Conservation (phyloP, 768 basidiomycete genomes). For the Lyophyllum shimeji region DNA sequence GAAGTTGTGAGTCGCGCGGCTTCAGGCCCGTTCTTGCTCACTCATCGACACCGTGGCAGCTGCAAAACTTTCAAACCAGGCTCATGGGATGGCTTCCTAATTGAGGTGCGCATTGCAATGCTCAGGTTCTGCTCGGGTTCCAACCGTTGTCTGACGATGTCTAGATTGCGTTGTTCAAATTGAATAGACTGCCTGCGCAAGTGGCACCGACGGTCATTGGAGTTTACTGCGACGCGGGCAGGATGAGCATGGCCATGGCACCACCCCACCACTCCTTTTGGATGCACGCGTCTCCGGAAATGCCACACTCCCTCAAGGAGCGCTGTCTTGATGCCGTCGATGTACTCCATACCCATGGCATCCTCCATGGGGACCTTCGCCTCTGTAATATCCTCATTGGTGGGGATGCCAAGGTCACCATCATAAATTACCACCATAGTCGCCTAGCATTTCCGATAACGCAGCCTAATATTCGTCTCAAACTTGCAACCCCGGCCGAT, state of each 20-base stretch:
- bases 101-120: conserved; percentile 1
- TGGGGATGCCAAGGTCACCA: conserved; percentile 49
- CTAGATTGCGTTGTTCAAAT: conserved; percentile 54
- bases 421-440: conserved; percentile 55
- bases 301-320: conserved; percentile 56
- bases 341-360: conserved; percentile 45
- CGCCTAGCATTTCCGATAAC: conserved; percentile 24
- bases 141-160: neutral
- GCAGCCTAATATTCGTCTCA: conserved; percentile 23
- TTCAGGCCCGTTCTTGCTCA: neutral
- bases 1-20: conserved; percentile 13
- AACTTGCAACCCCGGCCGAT: conserved; percentile 36
- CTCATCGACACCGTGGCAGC: neutral
- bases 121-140: neutral
- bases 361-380: conserved; percentile 48
- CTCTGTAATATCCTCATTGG: conserved; percentile 55
- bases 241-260: conserved; percentile 48
- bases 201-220: conserved; percentile 57
- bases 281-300: conserved; percentile 57
- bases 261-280: conserved; percentile 59
- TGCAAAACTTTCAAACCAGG: neutral
- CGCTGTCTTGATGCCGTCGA: conserved; percentile 49
- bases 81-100: neutral
- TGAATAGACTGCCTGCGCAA: conserved; percentile 49
- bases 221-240: conserved; percentile 37